Conservation (phyloP, 2,329 filamentous ascomycete species). For the Aschersonia sp. region DNA sequence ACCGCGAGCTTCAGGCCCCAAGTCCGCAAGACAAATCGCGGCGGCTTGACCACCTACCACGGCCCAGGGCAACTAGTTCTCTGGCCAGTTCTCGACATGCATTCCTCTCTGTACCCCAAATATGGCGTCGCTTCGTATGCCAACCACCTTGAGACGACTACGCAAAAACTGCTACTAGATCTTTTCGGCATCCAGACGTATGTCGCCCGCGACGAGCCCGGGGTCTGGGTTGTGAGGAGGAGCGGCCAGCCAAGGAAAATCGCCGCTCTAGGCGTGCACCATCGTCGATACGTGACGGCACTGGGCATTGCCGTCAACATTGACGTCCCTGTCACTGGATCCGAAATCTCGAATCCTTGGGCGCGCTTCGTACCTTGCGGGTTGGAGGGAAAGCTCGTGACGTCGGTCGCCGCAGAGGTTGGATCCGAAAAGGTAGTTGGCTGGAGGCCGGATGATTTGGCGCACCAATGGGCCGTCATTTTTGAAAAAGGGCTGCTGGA, state of each 20-base stretch:
- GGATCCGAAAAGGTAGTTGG: slow-evolving; percentile 3
- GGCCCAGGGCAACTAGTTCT: slow-evolving; percentile 84
- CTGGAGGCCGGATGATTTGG: slow-evolving; percentile 15
- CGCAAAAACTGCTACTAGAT: slow-evolving; percentile 47
- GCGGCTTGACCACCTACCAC: slow-evolving; percentile 88
- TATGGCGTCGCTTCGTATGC: slow-evolving; percentile 67
- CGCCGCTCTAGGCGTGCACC: slow-evolving; percentile 81
- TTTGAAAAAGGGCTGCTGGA: slow-evolving; percentile 19
- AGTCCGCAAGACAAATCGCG: slow-evolving; percentile 61
- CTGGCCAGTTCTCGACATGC: slow-evolving; percentile 84
- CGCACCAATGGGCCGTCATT: slow-evolving; percentile 16
- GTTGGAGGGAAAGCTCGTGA: slow-evolving; percentile 62
- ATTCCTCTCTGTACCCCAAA: slow-evolving; percentile 34
- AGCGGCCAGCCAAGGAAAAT: slow-evolving; percentile 48
- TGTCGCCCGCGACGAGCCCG: slow-evolving; percentile 59
- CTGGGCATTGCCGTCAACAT: slow-evolving; percentile 76
- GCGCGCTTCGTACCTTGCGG: slow-evolving; percentile 80
- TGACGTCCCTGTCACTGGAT: slow-evolving; percentile 36
- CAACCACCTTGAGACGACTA: slow-evolving; percentile 58
- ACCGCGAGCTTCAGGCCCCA: slow-evolving; percentile 30
- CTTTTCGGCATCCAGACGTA: slow-evolving; percentile 43
- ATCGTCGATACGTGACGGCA: slow-evolving; percentile 67
- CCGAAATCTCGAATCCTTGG: slow-evolving; percentile 33
- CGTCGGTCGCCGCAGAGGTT: slow-evolving; percentile 50
- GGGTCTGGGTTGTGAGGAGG: slow-evolving; percentile 54